Base-by-base conservation (phyloP, 2,329 filamentous ascomycete genomes). In the Aspergillus tanneri region DNA sequence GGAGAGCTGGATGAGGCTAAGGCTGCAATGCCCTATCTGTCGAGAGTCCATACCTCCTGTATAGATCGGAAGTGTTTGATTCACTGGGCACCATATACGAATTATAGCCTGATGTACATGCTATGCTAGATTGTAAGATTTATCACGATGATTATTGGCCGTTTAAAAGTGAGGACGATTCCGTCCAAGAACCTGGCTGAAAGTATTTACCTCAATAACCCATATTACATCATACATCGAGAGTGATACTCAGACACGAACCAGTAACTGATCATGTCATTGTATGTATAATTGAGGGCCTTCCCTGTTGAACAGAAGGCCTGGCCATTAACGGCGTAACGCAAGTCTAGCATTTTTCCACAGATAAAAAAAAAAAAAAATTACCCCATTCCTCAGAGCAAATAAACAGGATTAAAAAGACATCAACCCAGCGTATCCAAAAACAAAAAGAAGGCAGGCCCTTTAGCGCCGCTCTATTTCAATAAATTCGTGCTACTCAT, bases 1-100 rank as follows among this genome's bases (percentile, higher is more conserved):
- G 58, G 92, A 97, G 72, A 90, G 90, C 30, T 97, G 93, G 93
- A 93, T 99, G 87, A 81, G 88, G 65, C 90, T 95, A 67, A 76
- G 92, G 49, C 71, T 99, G 62, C 90, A 96, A 73, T 99, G 93
- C 72, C 93, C 93, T 1, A 96, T 96, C 57, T 97, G 93, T 71
- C 80, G 93, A 58, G 91, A 96, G 73, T 86, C 87, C 50, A 70
- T 97, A 62, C 92, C 92, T 43, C 89, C 91, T 35, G 71, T 96
- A 65, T 96, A 78, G 40, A 56, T 54, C 36, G 47, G 49, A 36
- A 6, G 41, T 47, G 25, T 30, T 36, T 22, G 23, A 18, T 12
- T 34, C 8, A 32, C 7, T 22, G 21, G 21, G 11, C 23, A 34
- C 12, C 16, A 34, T 18, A 10, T 18, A 34, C 14, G 4, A 32